These are phyloP conservation scores for Marasmius sp. DNA, from an alignment of 1,284 basidiomycete species.

Conservation along the genomic window DNA sequence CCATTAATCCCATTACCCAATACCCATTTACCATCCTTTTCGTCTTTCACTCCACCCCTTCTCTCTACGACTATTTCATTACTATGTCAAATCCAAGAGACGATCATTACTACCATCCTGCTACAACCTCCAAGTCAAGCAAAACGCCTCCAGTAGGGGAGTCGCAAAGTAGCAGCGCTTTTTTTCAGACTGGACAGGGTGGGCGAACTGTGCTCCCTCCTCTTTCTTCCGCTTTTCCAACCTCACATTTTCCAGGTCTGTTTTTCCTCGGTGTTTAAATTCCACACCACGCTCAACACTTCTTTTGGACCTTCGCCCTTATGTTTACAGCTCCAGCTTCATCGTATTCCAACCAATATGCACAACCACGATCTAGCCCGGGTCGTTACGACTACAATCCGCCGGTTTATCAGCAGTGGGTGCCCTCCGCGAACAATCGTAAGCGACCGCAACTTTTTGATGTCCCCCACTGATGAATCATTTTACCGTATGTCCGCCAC, in stretches of 20 bases:
- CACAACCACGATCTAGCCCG: slow-evolving; percentile 62
- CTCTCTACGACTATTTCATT: slow-evolving; percentile 40
- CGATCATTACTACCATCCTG: slow-evolving; percentile 56
- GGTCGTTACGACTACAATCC: slow-evolving; percentile 54
- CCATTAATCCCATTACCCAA: not conserved
- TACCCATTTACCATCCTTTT: slow-evolving; percentile 24
- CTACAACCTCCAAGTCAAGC: slow-evolving; percentile 41
- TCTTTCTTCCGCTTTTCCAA: slow-evolving; percentile 80
- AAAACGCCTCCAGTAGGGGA: slow-evolving; percentile 59
- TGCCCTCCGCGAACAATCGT: slow-evolving; percentile 42
- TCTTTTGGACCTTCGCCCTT: slow-evolving; percentile 25
- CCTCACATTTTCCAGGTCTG: slow-evolving; percentile 85
- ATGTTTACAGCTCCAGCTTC: slow-evolving; percentile 51
- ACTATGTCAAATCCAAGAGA: slow-evolving; percentile 63
- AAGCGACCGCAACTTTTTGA: slow-evolving; percentile 25
- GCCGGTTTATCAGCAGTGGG: slow-evolving; percentile 54
- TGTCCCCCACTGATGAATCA: slow-evolving; percentile 19
- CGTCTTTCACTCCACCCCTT: slow-evolving; percentile 39
- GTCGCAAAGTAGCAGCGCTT: slow-evolving; percentile 52
- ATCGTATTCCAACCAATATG: slow-evolving; percentile 53
- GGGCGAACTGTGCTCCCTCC: slow-evolving; percentile 84
- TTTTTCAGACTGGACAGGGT: slow-evolving; percentile 78
- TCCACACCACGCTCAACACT: slow-evolving; percentile 50
- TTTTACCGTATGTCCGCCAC: slow-evolving; percentile 8
- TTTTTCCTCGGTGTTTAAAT: slow-evolving; percentile 47